Percentiles rank a stretch among this genome's conserved stretches.
Conservation (phyloP, 495 filamentous ascomycete species). For the Tuber borchii region DNA sequence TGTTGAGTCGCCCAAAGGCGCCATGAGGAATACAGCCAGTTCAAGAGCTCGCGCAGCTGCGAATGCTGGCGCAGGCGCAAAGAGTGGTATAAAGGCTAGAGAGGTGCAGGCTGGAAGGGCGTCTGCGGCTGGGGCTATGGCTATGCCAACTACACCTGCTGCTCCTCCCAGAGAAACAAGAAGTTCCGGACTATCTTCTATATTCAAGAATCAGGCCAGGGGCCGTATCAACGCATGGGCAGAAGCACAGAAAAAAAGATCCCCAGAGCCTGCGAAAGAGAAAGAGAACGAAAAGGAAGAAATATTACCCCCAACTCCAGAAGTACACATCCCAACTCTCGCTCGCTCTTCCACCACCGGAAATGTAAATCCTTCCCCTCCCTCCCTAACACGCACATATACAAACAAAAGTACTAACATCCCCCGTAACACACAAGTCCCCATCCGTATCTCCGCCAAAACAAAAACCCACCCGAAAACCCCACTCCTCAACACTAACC, state of each 20-base stretch:
- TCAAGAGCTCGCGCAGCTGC: conserved; percentile 7
- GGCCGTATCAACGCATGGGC: not conserved
- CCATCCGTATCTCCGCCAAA: not conserved
- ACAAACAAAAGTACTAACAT: not conserved
- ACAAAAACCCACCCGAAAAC: not conserved
- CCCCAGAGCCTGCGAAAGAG: not conserved
- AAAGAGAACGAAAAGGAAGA: conserved; percentile 7
- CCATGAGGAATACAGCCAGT: not conserved
- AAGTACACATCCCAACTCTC: not conserved
- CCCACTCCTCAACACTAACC: not conserved
- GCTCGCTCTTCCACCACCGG: not conserved
- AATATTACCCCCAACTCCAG: not conserved
- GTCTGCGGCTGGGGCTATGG: not conserved
- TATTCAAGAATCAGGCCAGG: not conserved
- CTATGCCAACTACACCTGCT: not conserved
- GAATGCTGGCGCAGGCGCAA: not conserved
- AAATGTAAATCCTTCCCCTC: not conserved
- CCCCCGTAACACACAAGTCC: not conserved
- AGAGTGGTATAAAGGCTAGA: not conserved
- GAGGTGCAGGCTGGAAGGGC: not conserved
- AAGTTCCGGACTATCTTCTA: not conserved
- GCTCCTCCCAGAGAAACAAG: not conserved
- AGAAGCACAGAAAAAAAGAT: not conserved
- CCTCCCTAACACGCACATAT: not conserved
- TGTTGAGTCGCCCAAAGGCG: not conserved